A percentile compares a stretch with the other conserved stretches of the same genome.
Evolutionary conservation across 2,329 filamentous ascomycete genomes (phyloP).

Genomic region (Orbilia oligospora): DNA sequence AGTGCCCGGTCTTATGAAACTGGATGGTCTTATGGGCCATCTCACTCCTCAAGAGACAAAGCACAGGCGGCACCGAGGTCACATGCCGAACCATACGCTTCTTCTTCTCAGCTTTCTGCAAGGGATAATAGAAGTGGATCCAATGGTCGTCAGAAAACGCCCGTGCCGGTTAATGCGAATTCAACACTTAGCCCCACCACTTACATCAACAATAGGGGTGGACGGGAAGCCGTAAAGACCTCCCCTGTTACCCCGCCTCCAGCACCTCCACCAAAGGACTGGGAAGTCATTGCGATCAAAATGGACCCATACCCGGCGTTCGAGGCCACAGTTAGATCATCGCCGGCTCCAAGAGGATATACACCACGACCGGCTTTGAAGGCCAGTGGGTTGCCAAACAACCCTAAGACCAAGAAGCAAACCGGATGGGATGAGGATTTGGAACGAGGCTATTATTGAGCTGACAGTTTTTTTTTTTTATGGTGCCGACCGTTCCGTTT

Average conservation of each 20-base stretch:
- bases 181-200: conserved; percentile 22
- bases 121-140: conserved; percentile 24
- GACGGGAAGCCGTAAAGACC: neutral
- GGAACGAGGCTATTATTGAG: conserved; percentile 20
- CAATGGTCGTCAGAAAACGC: conserved; percentile 19
- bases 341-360: neutral
- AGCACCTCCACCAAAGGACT: conserved; percentile 54
- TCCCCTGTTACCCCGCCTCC: conserved; percentile 23
- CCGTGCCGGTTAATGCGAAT: conserved; percentile 24
- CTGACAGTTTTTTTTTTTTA: neutral
- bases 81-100: conserved; percentile 25
- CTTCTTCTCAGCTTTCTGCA: conserved; percentile 6
- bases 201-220: conserved; percentile 22
- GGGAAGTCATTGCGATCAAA: conserved; percentile 37
- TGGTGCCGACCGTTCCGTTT: conserved; percentile 12
- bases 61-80: conserved; percentile 10
- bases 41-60: conserved; percentile 35
- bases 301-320: conserved; percentile 31
- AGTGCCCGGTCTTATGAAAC: conserved; percentile 28
- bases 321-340: conserved; percentile 30
- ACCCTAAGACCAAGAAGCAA: conserved; percentile 25
- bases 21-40: conserved; percentile 41
- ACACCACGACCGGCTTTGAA: conserved; percentile 35
- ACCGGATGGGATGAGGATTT: conserved; percentile 24
- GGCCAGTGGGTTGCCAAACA: conserved; percentile 32